phyloP scores from a whole-genome alignment of 2,329 filamentous ascomycete genomes.

The Penicillium sp. region DNA sequence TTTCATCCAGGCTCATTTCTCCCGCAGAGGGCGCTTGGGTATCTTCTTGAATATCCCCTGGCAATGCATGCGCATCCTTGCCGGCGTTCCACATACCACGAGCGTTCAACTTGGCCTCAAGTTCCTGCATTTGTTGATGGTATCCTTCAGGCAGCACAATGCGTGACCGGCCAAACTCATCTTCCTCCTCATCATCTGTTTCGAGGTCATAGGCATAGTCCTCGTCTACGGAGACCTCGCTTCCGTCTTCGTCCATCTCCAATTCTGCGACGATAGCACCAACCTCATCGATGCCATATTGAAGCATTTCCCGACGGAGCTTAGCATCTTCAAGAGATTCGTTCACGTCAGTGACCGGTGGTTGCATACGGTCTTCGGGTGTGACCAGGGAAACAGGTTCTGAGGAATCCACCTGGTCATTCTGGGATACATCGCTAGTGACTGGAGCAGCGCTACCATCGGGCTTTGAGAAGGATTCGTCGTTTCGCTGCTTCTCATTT shows the following conservation, averaged over 20 bases:
- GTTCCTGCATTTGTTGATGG: constrained; percentile 72
- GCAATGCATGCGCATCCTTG: constrained; percentile 40
- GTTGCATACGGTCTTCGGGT: constrained; percentile 21
- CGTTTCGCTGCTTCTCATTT: neutral
- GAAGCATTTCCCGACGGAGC: constrained; percentile 79
- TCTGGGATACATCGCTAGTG: constrained; percentile 4
- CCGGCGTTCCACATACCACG: constrained; percentile 54
- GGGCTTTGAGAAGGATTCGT: neutral
- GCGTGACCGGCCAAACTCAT: constrained; percentile 67
- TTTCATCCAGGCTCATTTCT: constrained; percentile 3
- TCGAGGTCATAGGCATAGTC: constrained; percentile 50
- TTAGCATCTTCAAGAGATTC: constrained; percentile 76
- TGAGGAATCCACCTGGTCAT: constrained; percentile 12
- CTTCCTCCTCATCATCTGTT: constrained; percentile 58
- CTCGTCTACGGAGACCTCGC: constrained; percentile 47
- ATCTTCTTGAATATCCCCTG: constrained; percentile 29
- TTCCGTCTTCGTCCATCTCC: constrained; percentile 64
- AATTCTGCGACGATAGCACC: constrained; percentile 89
- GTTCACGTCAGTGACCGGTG: constrained; percentile 60
- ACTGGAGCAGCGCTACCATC: constrained; percentile 1
- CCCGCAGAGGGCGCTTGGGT: constrained; percentile 25
- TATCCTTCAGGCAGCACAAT: constrained; percentile 68
- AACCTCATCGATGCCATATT: constrained; percentile 82
- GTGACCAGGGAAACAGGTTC: constrained; percentile 19
- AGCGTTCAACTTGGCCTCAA: constrained; percentile 67